phyloP scores from a whole-genome alignment of 495 filamentous ascomycete species.

The Penicillium steckii region DNA sequence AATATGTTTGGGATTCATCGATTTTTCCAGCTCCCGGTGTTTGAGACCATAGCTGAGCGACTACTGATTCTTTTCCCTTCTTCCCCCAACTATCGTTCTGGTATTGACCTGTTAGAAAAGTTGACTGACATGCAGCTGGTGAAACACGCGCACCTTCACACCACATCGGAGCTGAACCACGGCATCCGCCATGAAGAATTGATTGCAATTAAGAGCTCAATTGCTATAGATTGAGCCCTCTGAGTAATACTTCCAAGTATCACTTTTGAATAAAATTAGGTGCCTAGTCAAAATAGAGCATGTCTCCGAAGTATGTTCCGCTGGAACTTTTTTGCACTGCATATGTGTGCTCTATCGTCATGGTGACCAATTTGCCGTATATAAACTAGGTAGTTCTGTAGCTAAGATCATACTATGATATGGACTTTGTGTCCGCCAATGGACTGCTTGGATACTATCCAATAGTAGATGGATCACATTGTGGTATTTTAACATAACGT shows the following conservation, averaged over 20 bases:
- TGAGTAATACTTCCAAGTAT: no score
- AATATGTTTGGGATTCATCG: slow-evolving; percentile 44
- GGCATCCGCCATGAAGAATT: slow-evolving; percentile 34
- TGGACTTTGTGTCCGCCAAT: neutral
- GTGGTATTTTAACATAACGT: neutral
- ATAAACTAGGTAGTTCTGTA: no score
- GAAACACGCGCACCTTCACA: slow-evolving; percentile 31
- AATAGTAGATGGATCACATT: neutral
- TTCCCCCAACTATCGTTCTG: slow-evolving; percentile 53
- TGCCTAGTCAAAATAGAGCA: no score
- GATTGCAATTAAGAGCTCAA: neutral
- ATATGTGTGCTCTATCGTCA: slow-evolving; percentile 20
- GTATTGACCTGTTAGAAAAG: neutral
- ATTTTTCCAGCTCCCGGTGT: slow-evolving; percentile 38
- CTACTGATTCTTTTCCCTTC: slow-evolving; percentile 42
- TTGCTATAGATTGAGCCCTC: neutral
- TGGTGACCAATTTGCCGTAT: slow-evolving; percentile 8
- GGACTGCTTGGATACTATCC: neutral
- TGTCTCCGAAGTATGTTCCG: no score
- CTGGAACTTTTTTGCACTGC: no score
- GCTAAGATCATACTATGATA: no score
- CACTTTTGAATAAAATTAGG: no score
- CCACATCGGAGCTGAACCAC: slow-evolving; percentile 45
- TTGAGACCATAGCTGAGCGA: slow-evolving; percentile 41
- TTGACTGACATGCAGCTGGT: neutral